Evolutionary conservation across 164 flowering plant species (phyloP).

Genomic region (Aristolochia contorta): DNA sequence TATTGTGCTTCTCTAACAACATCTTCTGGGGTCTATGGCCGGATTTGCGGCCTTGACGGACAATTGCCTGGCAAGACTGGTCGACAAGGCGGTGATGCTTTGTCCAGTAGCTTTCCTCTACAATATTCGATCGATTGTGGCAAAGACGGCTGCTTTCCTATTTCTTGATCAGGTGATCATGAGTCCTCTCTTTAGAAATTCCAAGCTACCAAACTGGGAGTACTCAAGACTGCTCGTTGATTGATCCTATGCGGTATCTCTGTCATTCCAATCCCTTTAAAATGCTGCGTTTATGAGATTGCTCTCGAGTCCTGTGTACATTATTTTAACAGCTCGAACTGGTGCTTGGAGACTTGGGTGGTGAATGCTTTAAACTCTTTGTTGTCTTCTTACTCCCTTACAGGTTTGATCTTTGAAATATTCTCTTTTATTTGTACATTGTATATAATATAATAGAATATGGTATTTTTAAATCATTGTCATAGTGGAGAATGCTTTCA

Average conservation of each 20-base stretch:
- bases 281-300: too few species aligned
- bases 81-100: constrained; percentile 10
- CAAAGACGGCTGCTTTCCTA: constrained; percentile 4
- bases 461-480: too few species aligned
- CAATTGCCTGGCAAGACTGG: not conserved
- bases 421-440: too few species aligned
- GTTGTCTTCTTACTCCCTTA: too few species aligned
- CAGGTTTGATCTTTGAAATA: too few species aligned
- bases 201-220: not conserved
- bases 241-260: too few species aligned
- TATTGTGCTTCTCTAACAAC: too few species aligned
- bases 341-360: not conserved
- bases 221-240: too few species aligned
- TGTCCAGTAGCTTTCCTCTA: constrained; percentile 9
- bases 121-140: constrained; percentile 6
- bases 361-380: too few species aligned
- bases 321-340: constrained; percentile 1
- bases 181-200: not conserved
- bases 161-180: constrained; percentile 12
- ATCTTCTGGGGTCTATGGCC: constrained; percentile 2
- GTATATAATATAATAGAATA: too few species aligned
- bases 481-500: too few species aligned
- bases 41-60: constrained; percentile 8
- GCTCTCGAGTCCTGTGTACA: too few species aligned
- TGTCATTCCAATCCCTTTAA: not conserved